Conservation (phyloP, 108 stramenopile genomes). For the Skeletonema tropicum region DNA sequence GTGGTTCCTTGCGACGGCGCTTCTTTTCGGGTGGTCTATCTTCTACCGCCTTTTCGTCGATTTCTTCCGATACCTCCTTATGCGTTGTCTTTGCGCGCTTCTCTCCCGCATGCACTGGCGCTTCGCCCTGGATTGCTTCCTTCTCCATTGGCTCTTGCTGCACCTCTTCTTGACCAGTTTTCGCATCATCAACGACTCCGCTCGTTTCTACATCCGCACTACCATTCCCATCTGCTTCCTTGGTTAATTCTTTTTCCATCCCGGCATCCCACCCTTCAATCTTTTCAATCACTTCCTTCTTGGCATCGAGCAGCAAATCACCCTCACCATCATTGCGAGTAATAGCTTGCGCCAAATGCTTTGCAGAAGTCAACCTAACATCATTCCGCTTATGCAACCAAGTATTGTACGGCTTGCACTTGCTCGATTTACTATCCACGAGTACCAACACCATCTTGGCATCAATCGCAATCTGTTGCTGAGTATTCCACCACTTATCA, state of each 20-base stretch:
- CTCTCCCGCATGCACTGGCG: neutral
- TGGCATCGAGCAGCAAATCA: slow-evolving; percentile 36
- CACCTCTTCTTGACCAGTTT: neutral
- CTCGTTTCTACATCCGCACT: neutral
- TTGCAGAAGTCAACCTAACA: slow-evolving; percentile 45
- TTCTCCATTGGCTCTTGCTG: neutral
- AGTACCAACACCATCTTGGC: slow-evolving; percentile 43
- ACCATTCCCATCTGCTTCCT: neutral
- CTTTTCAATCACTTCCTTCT: slow-evolving; percentile 36
- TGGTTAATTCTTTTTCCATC: neutral
- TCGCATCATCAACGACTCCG: neutral
- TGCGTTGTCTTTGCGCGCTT: neutral
- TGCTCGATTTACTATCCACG: slow-evolving; percentile 34
- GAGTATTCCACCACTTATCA: slow-evolving; percentile 37
- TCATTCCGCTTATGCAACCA: slow-evolving; percentile 17
- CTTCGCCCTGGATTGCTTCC: slow-evolving; percentile 7
- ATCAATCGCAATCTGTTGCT: slow-evolving; percentile 6
- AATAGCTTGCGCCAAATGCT: slow-evolving; percentile 54
- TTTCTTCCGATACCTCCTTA: slow-evolving; percentile 7
- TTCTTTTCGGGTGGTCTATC: slow-evolving; percentile 16
- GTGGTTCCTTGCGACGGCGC: slow-evolving; percentile 23
- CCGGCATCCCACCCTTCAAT: slow-evolving; percentile 18
- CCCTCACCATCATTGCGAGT: slow-evolving; percentile 38
- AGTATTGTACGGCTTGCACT: slow-evolving; percentile 6
- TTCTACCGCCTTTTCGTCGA: neutral